phyloP scores from a whole-genome alignment of 768 basidiomycete species.

The Suillus fuscotomentosus region DNA sequence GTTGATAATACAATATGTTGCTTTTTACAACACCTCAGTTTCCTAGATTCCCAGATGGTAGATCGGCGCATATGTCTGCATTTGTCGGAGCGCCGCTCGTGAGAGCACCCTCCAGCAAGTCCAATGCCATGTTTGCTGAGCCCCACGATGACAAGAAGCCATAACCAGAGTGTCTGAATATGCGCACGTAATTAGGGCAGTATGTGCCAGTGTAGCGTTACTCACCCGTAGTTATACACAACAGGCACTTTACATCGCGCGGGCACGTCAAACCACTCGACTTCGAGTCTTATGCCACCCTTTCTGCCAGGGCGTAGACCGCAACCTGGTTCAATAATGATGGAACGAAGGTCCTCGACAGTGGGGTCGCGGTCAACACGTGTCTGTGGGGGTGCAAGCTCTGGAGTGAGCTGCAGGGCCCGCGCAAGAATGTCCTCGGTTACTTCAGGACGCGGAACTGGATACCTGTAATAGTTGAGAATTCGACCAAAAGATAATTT shows the following conservation, averaged over 20 bases:
- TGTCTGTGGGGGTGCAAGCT: conserved; percentile 55
- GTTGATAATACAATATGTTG: neutral
- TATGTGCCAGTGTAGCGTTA: neutral
- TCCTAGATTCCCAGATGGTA: neutral
- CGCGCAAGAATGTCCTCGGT: conserved; percentile 57
- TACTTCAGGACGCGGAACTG: conserved; percentile 60
- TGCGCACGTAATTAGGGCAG: neutral
- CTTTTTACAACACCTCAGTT: neutral
- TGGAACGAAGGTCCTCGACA: conserved; percentile 46
- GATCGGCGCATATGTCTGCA: neutral
- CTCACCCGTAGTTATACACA: conserved; percentile 67
- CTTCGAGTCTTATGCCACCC: conserved; percentile 64
- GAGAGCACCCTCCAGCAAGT: conserved; percentile 45
- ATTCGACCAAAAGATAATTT: neutral
- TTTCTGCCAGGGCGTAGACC: conserved; percentile 68
- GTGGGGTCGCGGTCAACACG: conserved; percentile 45
- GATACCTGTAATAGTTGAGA: conserved; percentile 45
- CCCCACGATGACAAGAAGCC: conserved; percentile 70
- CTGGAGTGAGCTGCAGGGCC: conserved; percentile 50
- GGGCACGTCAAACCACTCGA: conserved; percentile 37
- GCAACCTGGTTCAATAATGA: conserved; percentile 51
- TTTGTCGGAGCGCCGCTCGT: conserved; percentile 2
- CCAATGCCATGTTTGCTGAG: conserved; percentile 49
- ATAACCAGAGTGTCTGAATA: conserved; percentile 55
- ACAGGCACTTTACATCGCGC: conserved; percentile 40